phyloP scores from a whole-genome alignment of 2,329 filamentous ascomycete genomes.

The Arachnopeziza araneosa region DNA sequence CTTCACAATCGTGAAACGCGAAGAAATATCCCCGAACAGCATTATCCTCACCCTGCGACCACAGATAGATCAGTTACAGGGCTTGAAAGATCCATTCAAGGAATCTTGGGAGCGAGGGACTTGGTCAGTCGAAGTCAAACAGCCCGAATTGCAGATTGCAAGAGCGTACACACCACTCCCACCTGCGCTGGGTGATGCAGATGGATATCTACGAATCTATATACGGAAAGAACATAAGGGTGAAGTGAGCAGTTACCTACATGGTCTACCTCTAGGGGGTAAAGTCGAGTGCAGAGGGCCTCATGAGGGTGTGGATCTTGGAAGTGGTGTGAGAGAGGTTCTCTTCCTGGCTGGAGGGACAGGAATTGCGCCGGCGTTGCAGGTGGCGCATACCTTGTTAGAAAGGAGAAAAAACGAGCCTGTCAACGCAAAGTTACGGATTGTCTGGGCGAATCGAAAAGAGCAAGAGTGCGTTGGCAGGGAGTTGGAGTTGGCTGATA shows the following conservation, averaged over 20 bases:
- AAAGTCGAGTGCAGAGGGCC: conserved; percentile 75
- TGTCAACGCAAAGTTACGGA: conserved; percentile 48
- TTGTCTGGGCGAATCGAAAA: conserved; percentile 76
- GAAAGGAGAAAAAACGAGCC: conserved; percentile 29
- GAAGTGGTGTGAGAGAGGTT: conserved; percentile 56
- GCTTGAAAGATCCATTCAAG: conserved; percentile 31
- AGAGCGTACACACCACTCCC: conserved; percentile 88
- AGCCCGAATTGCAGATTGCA: conserved; percentile 89
- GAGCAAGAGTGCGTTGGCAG: conserved; percentile 56
- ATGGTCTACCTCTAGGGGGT: conserved; percentile 55
- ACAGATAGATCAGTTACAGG: conserved; percentile 5
- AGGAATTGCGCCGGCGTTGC: conserved; percentile 83
- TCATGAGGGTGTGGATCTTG: conserved; percentile 21
- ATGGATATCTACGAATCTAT: conserved; percentile 59
- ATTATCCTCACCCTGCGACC: conserved; percentile 62
- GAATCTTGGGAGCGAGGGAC: conserved; percentile 57
- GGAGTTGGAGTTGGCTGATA: not conserved
- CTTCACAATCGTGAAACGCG: conserved; percentile 57
- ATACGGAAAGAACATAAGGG: conserved; percentile 74
- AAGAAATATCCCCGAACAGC: conserved; percentile 59
- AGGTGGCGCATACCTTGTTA: conserved; percentile 63
- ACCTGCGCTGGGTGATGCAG: conserved; percentile 29
- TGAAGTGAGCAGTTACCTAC: conserved; percentile 80
- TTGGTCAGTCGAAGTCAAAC: conserved; percentile 90
- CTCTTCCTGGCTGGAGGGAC: conserved; percentile 90